Evolutionary conservation across 495 filamentous ascomycete genomes (phyloP), one percentile per base, ranked within the genome.

Genomic region (Hyaloscypha bicolor): DNA sequence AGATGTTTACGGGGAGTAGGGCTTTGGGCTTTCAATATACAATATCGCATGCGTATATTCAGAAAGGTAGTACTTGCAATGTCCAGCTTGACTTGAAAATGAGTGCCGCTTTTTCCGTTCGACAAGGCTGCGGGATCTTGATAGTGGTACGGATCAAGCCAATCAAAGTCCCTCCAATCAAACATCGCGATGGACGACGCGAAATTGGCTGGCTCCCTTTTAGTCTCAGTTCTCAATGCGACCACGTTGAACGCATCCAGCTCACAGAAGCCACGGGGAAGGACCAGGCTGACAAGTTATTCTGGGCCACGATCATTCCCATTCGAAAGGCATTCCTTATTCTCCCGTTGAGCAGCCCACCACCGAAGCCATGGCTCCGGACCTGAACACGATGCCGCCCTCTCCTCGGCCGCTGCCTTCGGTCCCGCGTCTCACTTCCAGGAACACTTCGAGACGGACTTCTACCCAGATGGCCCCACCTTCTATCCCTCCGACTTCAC

Each of bases 361-460:
- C 42, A 48, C 16, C 42, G 16, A 52, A 45, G 63, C 31, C 25
- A 87, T 87, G 84, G 77, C 84, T 65, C 83, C 84, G 16, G 84
- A 86, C 75, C 77, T 86, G 68, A 84, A 86, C 74, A 83, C 82
- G 6, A 76, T 86, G 53, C 77, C 80, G 53, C 74, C 76, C 48
- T 81, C 81, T 14, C 77, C 74, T 22, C 51, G 69, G 21, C 71
- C 70, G 11, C 31, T 67, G 45, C 59, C 70, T 31, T 53, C 69
- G 9, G 68, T 69, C 55, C 71, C 71, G 45, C 68, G 65, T 59
- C 45, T 68, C 64, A 60, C 62, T 6, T 74, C 72, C 22, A 67
- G 64, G 55, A 58, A 57, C 9, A 25, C 69, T 29, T 74, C 72
- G 22, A 57, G 70, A 64, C 61, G 68, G 60, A 21, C 68, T 16